These are phyloP conservation scores for Tulasnella sp. DNA, from an alignment of 768 basidiomycete species.

Conservation along the genomic window DNA sequence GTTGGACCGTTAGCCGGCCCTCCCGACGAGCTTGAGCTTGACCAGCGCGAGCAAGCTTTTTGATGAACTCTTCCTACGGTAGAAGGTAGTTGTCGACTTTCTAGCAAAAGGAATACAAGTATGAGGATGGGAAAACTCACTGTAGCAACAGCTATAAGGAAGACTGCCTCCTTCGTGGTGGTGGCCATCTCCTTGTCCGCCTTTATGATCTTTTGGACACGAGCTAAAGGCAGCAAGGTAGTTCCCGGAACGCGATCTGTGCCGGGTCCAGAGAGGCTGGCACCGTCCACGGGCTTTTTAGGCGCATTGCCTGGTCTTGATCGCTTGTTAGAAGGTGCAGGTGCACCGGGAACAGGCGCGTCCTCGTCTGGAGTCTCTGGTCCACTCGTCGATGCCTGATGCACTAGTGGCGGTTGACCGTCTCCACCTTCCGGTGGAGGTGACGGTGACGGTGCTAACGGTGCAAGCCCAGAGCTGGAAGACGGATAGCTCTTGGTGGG, in stretches of 20 bases:
- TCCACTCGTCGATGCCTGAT: not conserved
- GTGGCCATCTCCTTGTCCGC: conserved; percentile 27
- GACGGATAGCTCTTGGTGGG: not conserved
- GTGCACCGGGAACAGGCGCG: not conserved
- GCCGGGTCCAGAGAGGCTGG: not conserved
- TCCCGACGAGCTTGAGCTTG: conserved; percentile 26
- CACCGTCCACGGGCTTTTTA: not conserved
- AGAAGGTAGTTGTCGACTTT: not conserved
- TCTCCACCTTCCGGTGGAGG: not conserved
- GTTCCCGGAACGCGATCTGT: conserved; percentile 20
- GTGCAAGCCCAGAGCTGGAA: not conserved
- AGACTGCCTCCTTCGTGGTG: conserved; percentile 26
- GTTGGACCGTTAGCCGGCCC: conserved; percentile 24
- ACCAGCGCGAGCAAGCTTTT: conserved; percentile 25
- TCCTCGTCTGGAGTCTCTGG: not conserved
- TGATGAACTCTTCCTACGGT: conserved; percentile 30
- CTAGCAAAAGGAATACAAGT: not conserved
- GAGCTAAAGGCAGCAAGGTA: conserved; percentile 24
- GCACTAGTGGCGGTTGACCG: not conserved
- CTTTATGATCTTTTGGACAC: conserved; percentile 27
- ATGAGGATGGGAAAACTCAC: conserved; percentile 16
- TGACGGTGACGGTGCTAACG: conserved; percentile 2
- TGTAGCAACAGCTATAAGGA: conserved; percentile 26
- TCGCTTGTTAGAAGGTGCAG: not conserved
- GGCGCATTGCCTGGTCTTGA: not conserved